Evolutionary conservation across 2,329 filamentous ascomycete species (phyloP), one percentile per base, ranked within the genome.

Genomic region (Fusarium clavum): DNA sequence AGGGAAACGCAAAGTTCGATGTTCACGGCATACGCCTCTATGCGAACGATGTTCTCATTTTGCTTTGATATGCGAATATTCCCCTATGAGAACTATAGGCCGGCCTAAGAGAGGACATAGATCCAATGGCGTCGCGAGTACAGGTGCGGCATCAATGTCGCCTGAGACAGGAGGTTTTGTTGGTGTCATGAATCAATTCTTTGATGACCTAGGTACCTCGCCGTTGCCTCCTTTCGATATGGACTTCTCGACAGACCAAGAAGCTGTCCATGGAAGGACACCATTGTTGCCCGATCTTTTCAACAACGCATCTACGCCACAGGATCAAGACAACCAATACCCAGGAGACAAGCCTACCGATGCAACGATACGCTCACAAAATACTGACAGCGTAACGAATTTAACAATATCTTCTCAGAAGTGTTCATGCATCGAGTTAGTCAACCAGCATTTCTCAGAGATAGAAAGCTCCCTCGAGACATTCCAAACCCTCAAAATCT

Each of bases 21-120:
- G 66, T 46, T 69, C 66, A 11, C 49, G 66, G 3, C 66, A 69
- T 32, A 67, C 61, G 25, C 66, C 66, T 12, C 34, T 69, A 10
- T 69, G 66, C 20, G 66, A 69, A 27, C 45, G 66, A 66, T 69
- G 66, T 40, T 69, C 66, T 27, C 65, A 69, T 55, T 69, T 69
- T 66, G 66, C 53, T 4, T 48, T 69, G 32, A 48, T 43, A 7
- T 69, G 66, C 29, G 66, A 69, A 10, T 69, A 69, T 24, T 69
- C 65, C 22, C 66, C 60, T 8, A 69, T 45, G 25, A 69, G 66
- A 24, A 49, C 66, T 3, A 69, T 69, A 32, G 66, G 66, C 0
- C 25, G 61, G 0, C 61, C 61, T 0, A 48, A 34, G 1, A 56
- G 61, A 16, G 59, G 61, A 0, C 40, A 43, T 30, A 30, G 60